Evolutionary conservation across 306 rosid genomes (phyloP).

Genomic region (Dalbergia cultrata): DNA sequence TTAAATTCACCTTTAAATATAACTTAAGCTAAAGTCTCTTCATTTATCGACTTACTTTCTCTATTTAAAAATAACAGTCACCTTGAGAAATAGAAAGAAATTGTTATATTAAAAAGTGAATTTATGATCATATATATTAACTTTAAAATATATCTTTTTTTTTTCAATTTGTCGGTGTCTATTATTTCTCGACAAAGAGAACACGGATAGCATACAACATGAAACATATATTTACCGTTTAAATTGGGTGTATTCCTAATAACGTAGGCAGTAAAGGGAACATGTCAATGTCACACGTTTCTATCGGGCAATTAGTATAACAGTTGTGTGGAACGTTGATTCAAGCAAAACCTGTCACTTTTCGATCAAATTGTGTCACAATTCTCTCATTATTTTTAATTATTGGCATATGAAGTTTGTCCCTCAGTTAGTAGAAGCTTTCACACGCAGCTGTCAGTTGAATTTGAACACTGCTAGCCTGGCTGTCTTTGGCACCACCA

Average conservation of each 20-base stretch:
- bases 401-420: not conserved
- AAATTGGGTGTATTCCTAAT: not conserved
- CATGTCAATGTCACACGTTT: not conserved
- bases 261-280: not conserved
- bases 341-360: not conserved
- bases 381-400: slow-evolving; percentile 6
- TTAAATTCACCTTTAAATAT: too few relatives aligned
- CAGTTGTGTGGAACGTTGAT: not conserved
- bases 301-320: not conserved
- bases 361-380: not conserved
- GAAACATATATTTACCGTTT: not conserved
- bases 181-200: too few relatives aligned
- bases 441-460: slow-evolving; percentile 46
- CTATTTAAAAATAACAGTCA: too few relatives aligned
- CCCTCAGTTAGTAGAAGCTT: slow-evolving; percentile 6
- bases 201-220: not conserved
- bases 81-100: too few relatives aligned
- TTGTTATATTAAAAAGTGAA: too few relatives aligned
- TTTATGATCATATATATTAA: too few relatives aligned
- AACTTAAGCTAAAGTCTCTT: too few relatives aligned
- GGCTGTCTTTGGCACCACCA: slow-evolving; percentile 9
- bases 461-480: slow-evolving; percentile 22
- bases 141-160: too few relatives aligned
- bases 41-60: too few relatives aligned
- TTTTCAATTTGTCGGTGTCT: too few relatives aligned